Evolutionary conservation across 192 early-diverging fungal species (phyloP).

Genomic region (Coemansia sp.): DNA sequence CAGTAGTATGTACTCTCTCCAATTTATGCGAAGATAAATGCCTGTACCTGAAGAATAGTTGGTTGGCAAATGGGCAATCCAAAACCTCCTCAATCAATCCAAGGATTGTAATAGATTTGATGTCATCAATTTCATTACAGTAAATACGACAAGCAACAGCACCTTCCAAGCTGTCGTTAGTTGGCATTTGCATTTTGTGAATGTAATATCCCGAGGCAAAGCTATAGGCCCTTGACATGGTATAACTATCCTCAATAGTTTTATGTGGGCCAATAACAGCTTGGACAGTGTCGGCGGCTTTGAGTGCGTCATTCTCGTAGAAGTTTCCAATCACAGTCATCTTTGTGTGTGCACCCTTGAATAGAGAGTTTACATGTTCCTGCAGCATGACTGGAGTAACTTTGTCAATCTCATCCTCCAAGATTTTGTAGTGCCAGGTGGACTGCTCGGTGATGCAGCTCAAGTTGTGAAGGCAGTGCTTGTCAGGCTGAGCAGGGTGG

Average conservation of each 20-base stretch:
- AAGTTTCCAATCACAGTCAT: background rate
- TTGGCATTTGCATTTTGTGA: background rate
- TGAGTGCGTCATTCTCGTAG: background rate
- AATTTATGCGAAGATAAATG: background rate
- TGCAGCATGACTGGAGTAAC: background rate
- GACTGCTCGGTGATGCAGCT: background rate
- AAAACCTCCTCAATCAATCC: too few species aligned
- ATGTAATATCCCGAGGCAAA: slow-evolving; percentile 65
- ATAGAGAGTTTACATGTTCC: slow-evolving; percentile 1
- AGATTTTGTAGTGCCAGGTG: background rate
- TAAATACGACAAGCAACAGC: too few species aligned
- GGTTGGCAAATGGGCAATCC: too few species aligned
- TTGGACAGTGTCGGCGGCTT: slow-evolving; percentile 2
- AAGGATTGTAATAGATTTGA: background rate
- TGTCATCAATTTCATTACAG: background rate
- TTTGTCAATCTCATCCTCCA: background rate
- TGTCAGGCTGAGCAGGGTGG: too few species aligned
- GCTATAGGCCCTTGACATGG: slow-evolving; percentile 79
- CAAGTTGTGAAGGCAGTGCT: background rate
- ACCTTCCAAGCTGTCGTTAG: background rate
- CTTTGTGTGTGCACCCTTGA: slow-evolving; percentile 17
- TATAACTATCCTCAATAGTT: slow-evolving; percentile 69
- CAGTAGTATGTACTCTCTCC: background rate
- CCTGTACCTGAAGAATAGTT: too few species aligned
- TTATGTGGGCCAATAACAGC: slow-evolving; percentile 5